Conservation (phyloP, 148 eudicot genomes). For the Camellia lanceoleosa region DNA sequence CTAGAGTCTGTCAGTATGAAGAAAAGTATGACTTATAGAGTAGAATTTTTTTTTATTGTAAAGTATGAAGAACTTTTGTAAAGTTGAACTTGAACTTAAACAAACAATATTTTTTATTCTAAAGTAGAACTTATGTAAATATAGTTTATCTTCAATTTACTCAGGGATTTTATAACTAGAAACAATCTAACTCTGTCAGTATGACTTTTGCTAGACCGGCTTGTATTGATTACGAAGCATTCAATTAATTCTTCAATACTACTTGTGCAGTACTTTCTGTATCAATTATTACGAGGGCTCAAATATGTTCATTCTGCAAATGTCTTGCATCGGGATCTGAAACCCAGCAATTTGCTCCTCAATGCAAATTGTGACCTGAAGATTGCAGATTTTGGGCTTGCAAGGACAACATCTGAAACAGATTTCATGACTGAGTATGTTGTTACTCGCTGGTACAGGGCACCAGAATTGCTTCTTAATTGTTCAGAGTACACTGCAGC, state of each 20-base stretch:
- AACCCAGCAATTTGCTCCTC: conserved; percentile 81
- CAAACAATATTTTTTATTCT: too few relatives aligned
- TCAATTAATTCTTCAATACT: background rate
- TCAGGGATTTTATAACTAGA: background rate
- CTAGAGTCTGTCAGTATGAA: too few relatives aligned
- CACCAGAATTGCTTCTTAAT: conserved; percentile 79
- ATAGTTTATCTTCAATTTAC: too few relatives aligned
- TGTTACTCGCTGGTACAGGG: conserved; percentile 89
- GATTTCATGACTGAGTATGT: conserved; percentile 91
- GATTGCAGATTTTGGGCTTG: conserved; percentile 86
- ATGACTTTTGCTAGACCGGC: background rate
- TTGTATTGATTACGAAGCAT: background rate
- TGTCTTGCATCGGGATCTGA: conserved; percentile 86
- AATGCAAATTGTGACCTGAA: conserved; percentile 88
- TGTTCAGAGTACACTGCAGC: conserved; percentile 85
- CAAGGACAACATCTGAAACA: conserved; percentile 83
- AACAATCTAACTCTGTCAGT: background rate
- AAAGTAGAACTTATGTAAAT: too few relatives aligned
- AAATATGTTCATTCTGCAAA: conserved; percentile 83
- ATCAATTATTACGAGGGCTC: conserved; percentile 78
- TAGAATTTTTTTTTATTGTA: too few relatives aligned
- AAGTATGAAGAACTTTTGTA: too few relatives aligned
- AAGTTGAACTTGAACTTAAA: too few relatives aligned
- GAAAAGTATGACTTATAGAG: too few relatives aligned
- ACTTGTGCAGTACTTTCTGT: conserved; percentile 69